Conservation (phyloP, 495 filamentous ascomycete species). For the Lasiosphaeria ovina region DNA sequence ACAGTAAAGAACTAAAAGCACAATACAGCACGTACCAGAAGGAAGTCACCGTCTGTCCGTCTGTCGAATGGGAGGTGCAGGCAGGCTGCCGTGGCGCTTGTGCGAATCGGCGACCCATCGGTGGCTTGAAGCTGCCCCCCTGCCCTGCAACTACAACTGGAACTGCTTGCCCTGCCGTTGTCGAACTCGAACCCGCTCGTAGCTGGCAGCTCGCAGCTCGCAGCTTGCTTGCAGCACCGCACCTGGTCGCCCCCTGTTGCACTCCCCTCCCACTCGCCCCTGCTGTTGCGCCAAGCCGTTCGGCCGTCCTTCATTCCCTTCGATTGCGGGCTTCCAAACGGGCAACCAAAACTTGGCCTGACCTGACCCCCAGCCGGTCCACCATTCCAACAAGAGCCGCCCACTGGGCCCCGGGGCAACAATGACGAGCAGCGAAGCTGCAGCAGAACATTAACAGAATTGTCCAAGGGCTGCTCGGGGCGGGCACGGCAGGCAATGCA, state of each 20-base stretch:
- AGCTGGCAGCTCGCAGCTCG: too few relatives aligned
- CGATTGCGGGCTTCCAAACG: too few relatives aligned
- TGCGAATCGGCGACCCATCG: slow-evolving; percentile 5
- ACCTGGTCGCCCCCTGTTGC: too few relatives aligned
- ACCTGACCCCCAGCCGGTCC: too few relatives aligned
- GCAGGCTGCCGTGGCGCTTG: not conserved
- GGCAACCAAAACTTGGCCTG: too few relatives aligned
- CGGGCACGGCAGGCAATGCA: not conserved
- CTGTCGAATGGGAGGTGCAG: slow-evolving; percentile 7
- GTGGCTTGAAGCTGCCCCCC: slow-evolving; percentile 9
- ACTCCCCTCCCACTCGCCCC: not conserved
- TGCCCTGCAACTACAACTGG: not conserved
- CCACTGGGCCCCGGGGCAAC: not conserved
- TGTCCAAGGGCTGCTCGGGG: too few relatives aligned
- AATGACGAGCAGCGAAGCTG: slow-evolving; percentile 16
- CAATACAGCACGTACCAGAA: not conserved
- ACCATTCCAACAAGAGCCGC: not conserved
- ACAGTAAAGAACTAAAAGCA: too few relatives aligned
- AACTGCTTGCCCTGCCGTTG: not conserved
- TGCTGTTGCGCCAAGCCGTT: not conserved
- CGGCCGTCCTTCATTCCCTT: not conserved
- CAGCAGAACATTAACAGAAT: not conserved
- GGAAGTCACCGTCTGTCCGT: not conserved
- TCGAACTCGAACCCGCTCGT: too few relatives aligned
- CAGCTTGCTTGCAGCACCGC: too few relatives aligned